Evolutionary conservation across 2,329 filamentous ascomycete species (phyloP), one percentile per base, ranked within the genome.

Genomic region (Pseudomassariella vexata): DNA sequence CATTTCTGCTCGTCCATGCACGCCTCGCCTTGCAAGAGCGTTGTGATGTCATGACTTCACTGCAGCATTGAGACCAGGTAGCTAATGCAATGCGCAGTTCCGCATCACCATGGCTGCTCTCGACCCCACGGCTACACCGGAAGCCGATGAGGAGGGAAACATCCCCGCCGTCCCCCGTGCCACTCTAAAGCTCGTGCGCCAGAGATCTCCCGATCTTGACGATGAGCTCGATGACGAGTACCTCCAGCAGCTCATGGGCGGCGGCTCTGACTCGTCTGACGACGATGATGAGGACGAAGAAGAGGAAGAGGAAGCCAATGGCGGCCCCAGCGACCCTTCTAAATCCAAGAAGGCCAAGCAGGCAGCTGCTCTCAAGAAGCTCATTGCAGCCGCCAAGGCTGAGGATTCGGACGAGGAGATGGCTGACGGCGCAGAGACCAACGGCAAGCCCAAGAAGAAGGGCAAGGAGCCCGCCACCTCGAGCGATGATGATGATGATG

Each of bases 31-130:
- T n/a, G n/a, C n/a, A n/a, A n/a, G n/a, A n/a, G n/a, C n/a, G n/a
- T n/a, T n/a, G n/a, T n/a, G n/a, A n/a, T n/a, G n/a, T n/a, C n/a
- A n/a, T n/a, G n/a, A n/a, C n/a, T n/a, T n/a, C n/a, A n/a, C n/a
- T n/a, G n/a, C 14, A 9, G 15, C 11, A 29, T 20, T 22, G 32
- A 30, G 17, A 21, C 28, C 16, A 22, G 30, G 11, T 36, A 30
- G 39, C 56, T 61, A 42, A 64, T 41, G 44, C 31, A 29, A 29
- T 20, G 33, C 24, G 18, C 52, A 95, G 89, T 94, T 95, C 68
- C 87, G 87, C 59, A 87, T 98, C 56, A 96, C 89, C 53, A 98
- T 98, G 92, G 92, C 94, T 52, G 92, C 92, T 45, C 82, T 98
- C 59, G 90, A 98, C 59, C 92, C 92, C 37, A 87, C 78, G 52